Evolutionary conservation across 2,329 filamentous ascomycete species (phyloP).

Genomic region (Xylaria sp.): DNA sequence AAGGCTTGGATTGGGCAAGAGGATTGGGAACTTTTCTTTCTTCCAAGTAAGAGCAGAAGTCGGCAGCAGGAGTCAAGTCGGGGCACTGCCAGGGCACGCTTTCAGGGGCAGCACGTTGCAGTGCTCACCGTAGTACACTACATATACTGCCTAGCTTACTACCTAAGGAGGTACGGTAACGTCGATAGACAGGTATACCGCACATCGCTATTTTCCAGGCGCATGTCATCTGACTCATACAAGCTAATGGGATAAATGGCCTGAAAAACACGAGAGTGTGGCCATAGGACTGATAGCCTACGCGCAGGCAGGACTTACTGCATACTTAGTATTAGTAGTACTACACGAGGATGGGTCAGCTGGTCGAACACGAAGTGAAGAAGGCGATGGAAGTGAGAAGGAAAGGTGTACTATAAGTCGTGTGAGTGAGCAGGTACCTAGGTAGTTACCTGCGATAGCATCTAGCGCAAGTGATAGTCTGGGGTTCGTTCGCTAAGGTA

Average conservation of each 20-base stretch:
- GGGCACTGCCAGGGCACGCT: no score
- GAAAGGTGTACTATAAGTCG: no score
- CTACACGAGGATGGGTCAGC: neutral
- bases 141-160: no score
- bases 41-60: conserved; percentile 2
- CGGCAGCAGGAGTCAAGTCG: no score
- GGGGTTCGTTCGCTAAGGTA: no score
- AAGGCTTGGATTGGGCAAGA: conserved; percentile 12
- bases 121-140: no score
- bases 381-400: neutral
- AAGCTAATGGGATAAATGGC: neutral
- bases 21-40: neutral
- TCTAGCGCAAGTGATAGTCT: no score
- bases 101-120: no score
- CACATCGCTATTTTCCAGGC: neutral
- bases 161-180: neutral
- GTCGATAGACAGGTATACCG: neutral
- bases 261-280: conserved; percentile 14
- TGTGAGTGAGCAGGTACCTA: no score
- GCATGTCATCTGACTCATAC: conserved; percentile 3
- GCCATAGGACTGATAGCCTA: neutral
- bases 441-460: no score
- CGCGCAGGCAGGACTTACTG: neutral
- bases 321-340: neutral
- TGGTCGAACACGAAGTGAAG: neutral